Percentiles rank a stretch among this genome's conserved stretches.
Evolutionary conservation across 306 rosid genomes (phyloP).

Genomic region (Vigna unguiculata): DNA sequence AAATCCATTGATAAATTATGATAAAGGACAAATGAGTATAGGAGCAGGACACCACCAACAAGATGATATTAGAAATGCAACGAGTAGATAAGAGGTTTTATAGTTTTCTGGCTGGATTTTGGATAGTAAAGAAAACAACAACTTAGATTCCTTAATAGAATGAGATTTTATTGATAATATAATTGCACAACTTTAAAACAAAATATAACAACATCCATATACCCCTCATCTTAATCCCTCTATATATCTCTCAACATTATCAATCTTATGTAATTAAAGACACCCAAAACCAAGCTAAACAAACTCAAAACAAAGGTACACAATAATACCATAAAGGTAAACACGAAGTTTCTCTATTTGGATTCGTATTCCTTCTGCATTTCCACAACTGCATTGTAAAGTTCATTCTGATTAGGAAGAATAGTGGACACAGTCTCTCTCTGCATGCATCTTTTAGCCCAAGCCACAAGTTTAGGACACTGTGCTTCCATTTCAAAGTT

Average conservation of each 20-base stretch:
- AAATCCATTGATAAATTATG: no score
- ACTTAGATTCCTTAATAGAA: no score
- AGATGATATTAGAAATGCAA: no score
- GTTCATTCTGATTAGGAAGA: conserved; percentile 50
- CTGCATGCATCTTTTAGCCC: conserved; percentile 60
- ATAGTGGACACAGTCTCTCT: conserved; percentile 50
- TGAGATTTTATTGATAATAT: background rate
- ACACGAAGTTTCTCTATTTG: background rate
- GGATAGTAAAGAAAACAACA: no score
- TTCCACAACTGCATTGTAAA: conserved; percentile 39
- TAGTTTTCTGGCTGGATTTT: no score
- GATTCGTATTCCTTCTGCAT: conserved; percentile 23
- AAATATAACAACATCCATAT: background rate
- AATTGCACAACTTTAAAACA: background rate
- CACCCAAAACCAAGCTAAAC: background rate
- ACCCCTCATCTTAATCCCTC: background rate
- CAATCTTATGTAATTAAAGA: background rate
- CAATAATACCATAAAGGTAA: background rate
- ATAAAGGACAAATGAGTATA: no score
- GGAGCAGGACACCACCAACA: no score
- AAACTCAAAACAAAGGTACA: background rate
- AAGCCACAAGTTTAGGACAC: conserved; percentile 57
- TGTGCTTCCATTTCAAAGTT: conserved; percentile 53
- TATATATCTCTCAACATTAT: no score
- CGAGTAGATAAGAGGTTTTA: no score